Base-by-base conservation (phyloP, 345 rosid genomes). In the Acer yangbiense region DNA sequence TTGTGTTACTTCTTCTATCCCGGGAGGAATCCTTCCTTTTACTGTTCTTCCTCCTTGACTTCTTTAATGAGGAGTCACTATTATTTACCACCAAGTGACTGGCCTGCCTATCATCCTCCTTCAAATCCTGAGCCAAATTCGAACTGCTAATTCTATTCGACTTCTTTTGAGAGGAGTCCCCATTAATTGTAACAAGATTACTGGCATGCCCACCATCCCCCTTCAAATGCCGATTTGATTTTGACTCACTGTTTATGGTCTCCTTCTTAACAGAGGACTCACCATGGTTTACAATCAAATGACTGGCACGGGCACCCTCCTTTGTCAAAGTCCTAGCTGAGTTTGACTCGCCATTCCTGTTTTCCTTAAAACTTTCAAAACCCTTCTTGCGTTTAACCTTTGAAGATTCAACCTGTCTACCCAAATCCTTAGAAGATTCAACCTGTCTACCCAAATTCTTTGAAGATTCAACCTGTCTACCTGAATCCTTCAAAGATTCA, bases 1-100 rank as follows among this genome's bases (percentile, higher is more conserved):
- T 79, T 68, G 76, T 69, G 50, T 61, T 76, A 32, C 70, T 76
- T 76, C 74, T 73, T 55, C 58, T 76, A 76, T 66, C 84, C 17
- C 54, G 62, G 55, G 82, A 72, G 48, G 84, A 80, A 69, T 80
- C 79, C 82, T 85, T 87, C 81, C 84, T 89, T 84, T 91, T 96
- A 76, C 87, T 85, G 25, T 85, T 86, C 63, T 88, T 89, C 83
- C 77, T 82, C 46, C 68, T 69, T 18, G 85, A 74, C 71, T 78
- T 81, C 69, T 84, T 86, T n/a, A 50, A 72, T 68, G 69, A 78
- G 21, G 83, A 65, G 72, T 83, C 85, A 5, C 78, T 82, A 72
- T 78, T 83, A 29, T 81, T 84, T 68, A 79, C 82, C 43, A 61
- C 85, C 62, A 80, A 82, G 64, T 62, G 80, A 79, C 73, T 73